Percentiles rank a stretch among this genome's conserved stretches.
These are phyloP conservation scores for Crepidotus variabilis DNA, from an alignment of 768 basidiomycete species.

Conservation along the genomic window DNA sequence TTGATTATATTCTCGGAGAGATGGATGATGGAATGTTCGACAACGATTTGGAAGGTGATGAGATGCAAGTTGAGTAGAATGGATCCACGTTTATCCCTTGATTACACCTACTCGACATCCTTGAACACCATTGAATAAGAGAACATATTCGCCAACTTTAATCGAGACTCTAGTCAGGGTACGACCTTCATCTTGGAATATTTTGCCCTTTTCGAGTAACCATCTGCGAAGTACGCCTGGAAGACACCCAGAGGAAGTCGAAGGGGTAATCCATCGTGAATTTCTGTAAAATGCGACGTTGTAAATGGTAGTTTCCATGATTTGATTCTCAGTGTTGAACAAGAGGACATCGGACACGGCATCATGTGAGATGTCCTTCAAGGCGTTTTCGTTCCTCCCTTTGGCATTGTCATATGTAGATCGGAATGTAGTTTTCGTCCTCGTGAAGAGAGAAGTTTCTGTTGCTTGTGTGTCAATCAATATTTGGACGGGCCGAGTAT, in stretches of 20 bases:
- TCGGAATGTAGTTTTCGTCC: constrained; percentile 70
- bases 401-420: constrained; percentile 60
- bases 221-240: constrained; percentile 66
- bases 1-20: constrained; percentile 85
- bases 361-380: constrained; percentile 22
- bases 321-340: constrained; percentile 42
- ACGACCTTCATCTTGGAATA: constrained; percentile 46
- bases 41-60: constrained; percentile 34
- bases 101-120: constrained; percentile 63
- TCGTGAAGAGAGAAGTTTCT: constrained; percentile 51
- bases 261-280: constrained; percentile 63
- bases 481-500: constrained; percentile 30
- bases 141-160: constrained; percentile 54
- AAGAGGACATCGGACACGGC: constrained; percentile 57
- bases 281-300: constrained; percentile 67
- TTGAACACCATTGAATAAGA: constrained; percentile 70
- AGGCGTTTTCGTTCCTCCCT: constrained; percentile 43
- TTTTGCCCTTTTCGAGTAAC: constrained; percentile 56
- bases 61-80: constrained; percentile 38
- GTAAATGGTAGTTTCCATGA: constrained; percentile 68
- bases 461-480: constrained; percentile 55
- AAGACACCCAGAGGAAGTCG: constrained; percentile 60
- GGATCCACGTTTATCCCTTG: constrained; percentile 5
- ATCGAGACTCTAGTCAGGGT: constrained; percentile 40
- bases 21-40: constrained; percentile 81